Percentiles rank a stretch among this genome's conserved stretches.
These are phyloP conservation scores for Fusarium zealandicum DNA, from an alignment of 2,329 filamentous ascomycete species.

Conservation along the genomic window DNA sequence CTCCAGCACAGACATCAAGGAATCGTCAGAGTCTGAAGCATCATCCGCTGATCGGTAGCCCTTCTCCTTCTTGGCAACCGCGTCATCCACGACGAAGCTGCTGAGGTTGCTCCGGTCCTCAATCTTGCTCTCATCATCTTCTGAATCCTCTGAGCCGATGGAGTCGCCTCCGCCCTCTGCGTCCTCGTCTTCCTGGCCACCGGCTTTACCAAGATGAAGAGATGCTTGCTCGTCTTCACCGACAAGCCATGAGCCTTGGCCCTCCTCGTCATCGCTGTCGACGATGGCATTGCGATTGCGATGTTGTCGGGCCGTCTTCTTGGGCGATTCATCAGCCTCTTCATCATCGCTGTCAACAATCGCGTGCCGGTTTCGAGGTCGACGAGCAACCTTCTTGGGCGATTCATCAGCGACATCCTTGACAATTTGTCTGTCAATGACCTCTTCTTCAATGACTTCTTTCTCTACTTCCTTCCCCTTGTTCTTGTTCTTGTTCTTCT, in stretches of 20 bases:
- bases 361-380: slow-evolving; percentile 25
- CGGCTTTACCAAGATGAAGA: slow-evolving; percentile 74
- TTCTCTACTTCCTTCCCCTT: slow-evolving; percentile 26
- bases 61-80: slow-evolving; percentile 46
- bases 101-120: slow-evolving; percentile 61
- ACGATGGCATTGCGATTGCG: slow-evolving; percentile 64
- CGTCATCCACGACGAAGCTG: slow-evolving; percentile 64
- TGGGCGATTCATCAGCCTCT: slow-evolving; percentile 20
- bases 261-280: slow-evolving; percentile 74
- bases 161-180: slow-evolving; percentile 86
- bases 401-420: slow-evolving; percentile 35
- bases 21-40: slow-evolving; percentile 43
- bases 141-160: slow-evolving; percentile 74
- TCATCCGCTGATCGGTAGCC: slow-evolving; percentile 39
- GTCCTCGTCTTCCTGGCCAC: slow-evolving; percentile 87
- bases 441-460: slow-evolving; percentile 24
- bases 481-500: slow-evolving; percentile 23
- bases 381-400: slow-evolving; percentile 12
- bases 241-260: slow-evolving; percentile 82
- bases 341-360: slow-evolving; percentile 32
- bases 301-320: slow-evolving; percentile 44
- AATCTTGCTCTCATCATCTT: slow-evolving; percentile 60
- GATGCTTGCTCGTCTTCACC: slow-evolving; percentile 68
- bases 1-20: slow-evolving; percentile 46
- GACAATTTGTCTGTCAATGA: slow-evolving; percentile 24